Evolutionary conservation across 2,329 filamentous ascomycete species (phyloP), one percentile per base, ranked within the genome.

Genomic region (Hymenoscyphus fraxineus): DNA sequence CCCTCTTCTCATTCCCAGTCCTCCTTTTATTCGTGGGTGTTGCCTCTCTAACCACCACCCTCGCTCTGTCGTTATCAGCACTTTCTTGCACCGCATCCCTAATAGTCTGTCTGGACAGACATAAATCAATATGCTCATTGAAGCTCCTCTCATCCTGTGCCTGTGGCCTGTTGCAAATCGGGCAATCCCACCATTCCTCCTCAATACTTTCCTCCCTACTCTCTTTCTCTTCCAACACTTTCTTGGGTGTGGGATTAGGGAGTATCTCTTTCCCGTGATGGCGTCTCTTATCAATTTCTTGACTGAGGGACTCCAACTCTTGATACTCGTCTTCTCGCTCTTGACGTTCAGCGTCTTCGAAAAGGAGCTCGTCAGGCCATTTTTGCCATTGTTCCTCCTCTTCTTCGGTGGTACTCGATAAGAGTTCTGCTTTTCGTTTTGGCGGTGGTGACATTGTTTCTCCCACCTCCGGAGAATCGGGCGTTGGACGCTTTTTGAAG

Each of bases 81-180:
- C 67, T 71, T 59, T 82, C 82, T 64, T 91, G 88, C 0, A 95
- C 88, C 0, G 87, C 89, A 72, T 97, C 92, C 57, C 89, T 89
- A 71, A 99, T 98, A 0, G 92, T 91, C 73, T 91, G 87, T 63
- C 88, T 83, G 0, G 93, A 97, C 1, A 99, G 83, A 75, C 95
- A 99, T 9, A 90, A 84, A 75, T 99, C 95, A 60, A 99, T 93
- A 73, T 99, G 95, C 64, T 90, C 86, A 70, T 99, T 99, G 78
- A 98, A 96, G 0, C 79, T 80, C 57, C 82, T 83, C 74, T 97
- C 92, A 59, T 94, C 83, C 0, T 92, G 85, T 0, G 80, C 73
- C 73, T 97, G 93, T 0, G 91, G 88, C 16, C 88, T 81, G n/a
- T 80, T 78, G 76, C 95, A 99, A 56, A 98, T 91, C 0, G 95